Base-by-base conservation (phyloP, 805 yeast species). In the Ogataea polymorpha region DNA sequence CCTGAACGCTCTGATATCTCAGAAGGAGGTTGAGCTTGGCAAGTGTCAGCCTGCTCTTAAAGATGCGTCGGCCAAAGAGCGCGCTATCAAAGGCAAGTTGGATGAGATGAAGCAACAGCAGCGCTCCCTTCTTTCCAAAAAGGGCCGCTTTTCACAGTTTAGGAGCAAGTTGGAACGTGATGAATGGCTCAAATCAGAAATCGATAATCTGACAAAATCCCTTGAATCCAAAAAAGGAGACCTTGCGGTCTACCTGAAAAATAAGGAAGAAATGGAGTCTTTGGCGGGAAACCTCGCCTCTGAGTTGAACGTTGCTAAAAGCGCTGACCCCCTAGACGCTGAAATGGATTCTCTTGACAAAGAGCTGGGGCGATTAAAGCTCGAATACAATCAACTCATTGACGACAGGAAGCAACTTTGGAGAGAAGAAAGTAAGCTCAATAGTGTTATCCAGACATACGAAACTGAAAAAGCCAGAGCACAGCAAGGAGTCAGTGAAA, bases 391-490 rank as follows among this genome's bases (percentile, higher is more conserved):
- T 15, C 61, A 56, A 2, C 67, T 78, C 20, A 70, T 75, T 10
- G 96, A 88, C 53, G 72, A 77, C 45, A 75, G 95, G 51, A 88
- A 85, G 55, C 64, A 62, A 7, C 63, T 82, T 9, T 87, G 96
- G 95, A 75, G 96, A 54, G 80, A 81, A 16, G 93, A 87, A 50
- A 79, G 85, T 35, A 79, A 78, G 51, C 62, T 74, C 28, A 75
- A 74, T 45, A 73, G 83, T n/a, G 63, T 79, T 12, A 56, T 71
- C 10, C 81, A 77, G 31, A 73, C 82, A 2, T 62, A 80, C 10
- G 65, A 67, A 9, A 75, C 75, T 34, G 86, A 81, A 30, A 70
- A 80, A 10, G 68, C 66, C 17, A 64, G 63, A 32, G 80, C 87
- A 2, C 81, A 78, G 48, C 75, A 84, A 47, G 58, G 67, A 17